Evolutionary conservation across 106 monocot genomes (phyloP).

Genomic region (Alisma plantagoaquatica): DNA sequence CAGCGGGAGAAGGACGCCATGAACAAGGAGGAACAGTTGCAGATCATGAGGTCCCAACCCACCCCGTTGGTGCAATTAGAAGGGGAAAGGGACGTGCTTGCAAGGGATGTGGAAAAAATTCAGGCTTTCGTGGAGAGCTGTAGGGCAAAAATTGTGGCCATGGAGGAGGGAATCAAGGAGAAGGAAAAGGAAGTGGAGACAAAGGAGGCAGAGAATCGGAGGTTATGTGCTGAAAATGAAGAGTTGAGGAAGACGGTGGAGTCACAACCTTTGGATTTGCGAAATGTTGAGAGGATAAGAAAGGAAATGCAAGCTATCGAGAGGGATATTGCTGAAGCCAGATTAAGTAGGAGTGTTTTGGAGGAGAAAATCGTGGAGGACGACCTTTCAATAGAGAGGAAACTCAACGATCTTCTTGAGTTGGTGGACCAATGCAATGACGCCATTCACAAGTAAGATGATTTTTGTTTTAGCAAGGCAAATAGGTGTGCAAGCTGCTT

Average conservation of each 20-base stretch:
- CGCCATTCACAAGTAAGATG: constrained; percentile 59
- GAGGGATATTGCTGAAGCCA: constrained; percentile 48
- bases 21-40: constrained; percentile 33
- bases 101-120: constrained; percentile 56
- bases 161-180: constrained; percentile 21
- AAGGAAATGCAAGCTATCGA: constrained; percentile 67
- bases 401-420: constrained; percentile 41
- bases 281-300: constrained; percentile 74
- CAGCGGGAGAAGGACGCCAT: constrained; percentile 28
- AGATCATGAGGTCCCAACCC: constrained; percentile 17
- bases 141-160: constrained; percentile 22
- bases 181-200: constrained; percentile 43
- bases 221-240: constrained; percentile 43
- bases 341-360: constrained; percentile 26
- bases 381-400: constrained; percentile 23
- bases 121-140: constrained; percentile 37
- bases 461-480: too few relatives aligned
- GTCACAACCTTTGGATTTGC: constrained; percentile 43
- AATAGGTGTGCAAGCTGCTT: too few relatives aligned
- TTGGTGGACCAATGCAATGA: constrained; percentile 59
- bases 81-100: constrained; percentile 24
- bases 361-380: constrained; percentile 76
- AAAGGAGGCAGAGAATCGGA: constrained; percentile 41
- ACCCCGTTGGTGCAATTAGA: constrained; percentile 35
- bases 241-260: constrained; percentile 41